These are phyloP conservation scores for Wallacemonas collosoma DNA, from an alignment of 208 protist species.

Conservation along the genomic window DNA sequence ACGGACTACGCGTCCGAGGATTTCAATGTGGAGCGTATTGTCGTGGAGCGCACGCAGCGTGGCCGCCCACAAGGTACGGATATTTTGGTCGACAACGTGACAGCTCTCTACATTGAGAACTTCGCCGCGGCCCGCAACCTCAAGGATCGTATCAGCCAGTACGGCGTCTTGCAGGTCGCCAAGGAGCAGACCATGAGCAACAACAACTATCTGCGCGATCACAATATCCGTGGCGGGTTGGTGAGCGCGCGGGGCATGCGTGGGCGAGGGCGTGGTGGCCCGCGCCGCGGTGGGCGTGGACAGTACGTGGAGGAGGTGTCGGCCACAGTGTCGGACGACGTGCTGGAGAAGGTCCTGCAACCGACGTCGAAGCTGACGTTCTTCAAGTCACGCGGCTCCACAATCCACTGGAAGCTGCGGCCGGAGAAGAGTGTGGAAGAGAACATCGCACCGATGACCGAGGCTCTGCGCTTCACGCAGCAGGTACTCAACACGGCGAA, in stretches of 20 bases:
- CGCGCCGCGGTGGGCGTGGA: background rate
- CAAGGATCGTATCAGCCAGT: slow-evolving; percentile 56
- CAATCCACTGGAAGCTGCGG: slow-evolving; percentile 82
- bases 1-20: slow-evolving; percentile 80
- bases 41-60: slow-evolving; percentile 83
- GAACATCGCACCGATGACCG: slow-evolving; percentile 76
- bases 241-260: slow-evolving; percentile 14
- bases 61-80: slow-evolving; percentile 67
- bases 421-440: slow-evolving; percentile 62
- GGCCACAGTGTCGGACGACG: background rate
- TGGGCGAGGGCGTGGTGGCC: slow-evolving; percentile 20
- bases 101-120: slow-evolving; percentile 87
- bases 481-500: slow-evolving; percentile 84
- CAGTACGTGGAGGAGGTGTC: slow-evolving; percentile 4
- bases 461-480: slow-evolving; percentile 79
- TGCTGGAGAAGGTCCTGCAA: slow-evolving; percentile 47
- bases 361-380: slow-evolving; percentile 80
- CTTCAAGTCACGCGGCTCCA: slow-evolving; percentile 71
- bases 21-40: slow-evolving; percentile 85
- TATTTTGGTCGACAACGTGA: slow-evolving; percentile 80
- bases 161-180: slow-evolving; percentile 46
- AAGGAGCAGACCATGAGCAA: slow-evolving; percentile 56
- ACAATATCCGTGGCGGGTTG: slow-evolving; percentile 14
- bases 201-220: slow-evolving; percentile 57
- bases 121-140: slow-evolving; percentile 82